Conservation (phyloP, 2,329 filamentous ascomycete species). For the Aspergillus ochraceoroseus region DNA sequence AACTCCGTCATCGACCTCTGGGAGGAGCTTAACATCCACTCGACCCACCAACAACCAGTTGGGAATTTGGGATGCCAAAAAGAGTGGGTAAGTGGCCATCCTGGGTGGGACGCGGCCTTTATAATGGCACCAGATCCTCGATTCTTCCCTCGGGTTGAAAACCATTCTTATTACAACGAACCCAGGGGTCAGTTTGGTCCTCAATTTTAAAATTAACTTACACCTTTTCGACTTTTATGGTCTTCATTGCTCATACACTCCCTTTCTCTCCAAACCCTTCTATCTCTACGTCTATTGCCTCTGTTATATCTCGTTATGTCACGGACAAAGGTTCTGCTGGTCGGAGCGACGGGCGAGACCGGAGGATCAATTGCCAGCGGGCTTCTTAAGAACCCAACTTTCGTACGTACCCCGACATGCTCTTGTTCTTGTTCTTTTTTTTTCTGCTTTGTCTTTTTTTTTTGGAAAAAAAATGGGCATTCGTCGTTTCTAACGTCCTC, state of each 20-base stretch:
- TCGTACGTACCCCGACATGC: slow-evolving; percentile 16
- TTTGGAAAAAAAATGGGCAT: slow-evolving; percentile 4
- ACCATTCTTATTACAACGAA: slow-evolving; percentile 14
- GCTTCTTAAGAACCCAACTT: slow-evolving; percentile 30
- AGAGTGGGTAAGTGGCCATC: slow-evolving; percentile 32
- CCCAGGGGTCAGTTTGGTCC: neutral
- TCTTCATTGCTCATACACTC: slow-evolving; percentile 9
- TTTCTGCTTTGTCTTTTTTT: neutral
- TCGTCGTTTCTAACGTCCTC: slow-evolving; percentile 7
- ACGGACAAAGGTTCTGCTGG: slow-evolving; percentile 36
- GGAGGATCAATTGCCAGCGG: slow-evolving; percentile 39
- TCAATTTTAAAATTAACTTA: slow-evolving; percentile 1
- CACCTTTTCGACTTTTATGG: slow-evolving; percentile 6
- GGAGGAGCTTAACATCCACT: slow-evolving; percentile 27
- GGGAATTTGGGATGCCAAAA: slow-evolving; percentile 27
- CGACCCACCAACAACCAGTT: slow-evolving; percentile 35
- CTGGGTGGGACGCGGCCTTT: slow-evolving; percentile 30
- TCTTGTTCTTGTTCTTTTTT: no score
- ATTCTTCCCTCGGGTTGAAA: slow-evolving; percentile 16
- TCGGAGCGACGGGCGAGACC: slow-evolving; percentile 41
- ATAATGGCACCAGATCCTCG: slow-evolving; percentile 32
- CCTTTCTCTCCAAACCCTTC: slow-evolving; percentile 1
- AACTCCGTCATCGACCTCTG: slow-evolving; percentile 10
- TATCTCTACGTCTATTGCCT: slow-evolving; percentile 7
- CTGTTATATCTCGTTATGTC: slow-evolving; percentile 27